Evolutionary conservation across 345 rosid species (phyloP).

Genomic region (Salix exigua): DNA sequence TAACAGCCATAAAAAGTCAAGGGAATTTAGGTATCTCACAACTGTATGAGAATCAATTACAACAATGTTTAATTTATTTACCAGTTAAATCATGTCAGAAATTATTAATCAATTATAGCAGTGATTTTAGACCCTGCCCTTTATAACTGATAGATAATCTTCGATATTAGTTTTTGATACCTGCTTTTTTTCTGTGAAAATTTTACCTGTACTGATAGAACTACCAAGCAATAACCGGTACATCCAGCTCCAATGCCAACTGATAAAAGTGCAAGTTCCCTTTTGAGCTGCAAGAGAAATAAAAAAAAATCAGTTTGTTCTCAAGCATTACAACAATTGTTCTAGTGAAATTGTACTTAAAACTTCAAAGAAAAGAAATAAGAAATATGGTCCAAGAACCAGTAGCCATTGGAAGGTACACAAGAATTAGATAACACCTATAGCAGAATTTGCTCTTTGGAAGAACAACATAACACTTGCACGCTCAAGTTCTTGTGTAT

Average conservation of each 20-base stretch:
- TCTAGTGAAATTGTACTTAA: background rate
- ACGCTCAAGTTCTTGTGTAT: too few relatives aligned
- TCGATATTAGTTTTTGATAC: background rate
- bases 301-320: conserved; percentile 13
- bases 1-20: background rate
- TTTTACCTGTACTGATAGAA: conserved; percentile 67
- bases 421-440: too few relatives aligned
- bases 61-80: background rate
- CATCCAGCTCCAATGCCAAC: conserved; percentile 76
- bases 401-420: background rate
- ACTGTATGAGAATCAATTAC: background rate
- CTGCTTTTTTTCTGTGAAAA: conserved; percentile 6
- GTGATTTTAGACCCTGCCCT: background rate
- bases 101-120: background rate
- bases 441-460: too few relatives aligned
- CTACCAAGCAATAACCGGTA: conserved; percentile 70
- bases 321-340: background rate
- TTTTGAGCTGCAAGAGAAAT: conserved; percentile 55
- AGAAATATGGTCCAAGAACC: background rate
- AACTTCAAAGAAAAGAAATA: background rate
- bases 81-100: background rate
- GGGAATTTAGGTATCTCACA: background rate
- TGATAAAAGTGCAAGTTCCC: conserved; percentile 72
- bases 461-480: too few relatives aligned
- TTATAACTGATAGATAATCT: background rate